Evolutionary conservation across 2,329 filamentous ascomycete genomes (phyloP), one percentile per base, ranked within the genome.

Genomic region (Penicillium nordicum): DNA sequence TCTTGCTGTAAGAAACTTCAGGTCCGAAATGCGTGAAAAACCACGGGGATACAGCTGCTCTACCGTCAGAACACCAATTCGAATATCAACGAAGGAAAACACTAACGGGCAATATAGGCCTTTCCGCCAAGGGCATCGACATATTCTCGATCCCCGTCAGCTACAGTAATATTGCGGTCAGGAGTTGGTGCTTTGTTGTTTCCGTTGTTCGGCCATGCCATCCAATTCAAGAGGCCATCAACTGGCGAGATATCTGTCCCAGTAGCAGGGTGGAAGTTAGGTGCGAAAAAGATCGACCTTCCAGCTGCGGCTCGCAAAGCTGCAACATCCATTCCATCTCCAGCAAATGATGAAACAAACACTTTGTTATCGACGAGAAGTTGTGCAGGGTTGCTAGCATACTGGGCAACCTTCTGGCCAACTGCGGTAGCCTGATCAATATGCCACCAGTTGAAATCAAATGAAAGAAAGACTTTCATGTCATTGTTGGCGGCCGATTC

Each of bases 381-480:
- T 63, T 84, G 80, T 2, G 76, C 79, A 0, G 77, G 68, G 2
- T 69, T 68, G 23, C 65, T 67, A 2, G 69, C 76, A 55, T 82
- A 83, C 56, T 78, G 71, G 10, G 74, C 73, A 53, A 83, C 75
- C 62, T 78, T 79, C 46, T 72, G 66, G 1, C 78, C 79, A 9
- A 79, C 75, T 5, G 67, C 70, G 4, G 65, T 69, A 1, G 76
- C 74, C 36, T 80, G 69, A 5, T 66, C 60, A 4, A 65, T 67
- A 49, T 68, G 58, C 68, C 74, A 80, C 76, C 78, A 78, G 67
- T 81, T 81, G 65, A 82, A 83, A 68, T 84, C 81, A 54, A 83
- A 84, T 1, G 80, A 83, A 59, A 84, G 76, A 53, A 84, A 82
- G 14, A 82, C 79, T 51, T 82, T 81, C 74, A 83, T 80, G 38